Base-by-base conservation (phyloP, 192 early-diverging fungal species). In the Physocladia obscura region DNA sequence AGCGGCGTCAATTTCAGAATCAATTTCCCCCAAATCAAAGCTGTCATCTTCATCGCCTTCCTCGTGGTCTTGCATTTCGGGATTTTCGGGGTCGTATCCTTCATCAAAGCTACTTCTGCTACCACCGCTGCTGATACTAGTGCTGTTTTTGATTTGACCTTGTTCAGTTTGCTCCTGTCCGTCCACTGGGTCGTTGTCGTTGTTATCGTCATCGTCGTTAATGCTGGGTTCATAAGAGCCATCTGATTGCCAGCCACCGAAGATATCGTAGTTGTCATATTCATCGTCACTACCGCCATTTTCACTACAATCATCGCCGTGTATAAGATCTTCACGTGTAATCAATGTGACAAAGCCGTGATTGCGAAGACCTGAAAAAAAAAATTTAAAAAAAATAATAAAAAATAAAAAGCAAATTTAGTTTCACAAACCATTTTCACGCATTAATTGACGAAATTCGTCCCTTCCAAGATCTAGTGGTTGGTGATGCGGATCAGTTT, bases 401-500 rank as follows among this genome's bases (percentile, higher is more conserved):
- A 13, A 44, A 13, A 44, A 13, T 44, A 13, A 44, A 44, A n/a
- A 44, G 40, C n/a, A 44, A 8, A n/a, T 13, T 44, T 8, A n/a
- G 40, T 8, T 44, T 13, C 8, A 58, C 4, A 17, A 32, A 62
- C 59, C 59, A 4, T 26, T 39, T 38, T 62, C 59, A 4, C 59
- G 34, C 59, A 62, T 62, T 21, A 62, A 44, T 24, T 62, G 36
- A 26, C 29, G 29, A 26, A 62, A 62, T 17, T 5, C 59, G 26
- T 62, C 59, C 11, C 59, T 5, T 0, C 59, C 59, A 24, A 62
- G 44, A 44, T 62, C 59, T 8, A 58, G 34, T 4, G 22, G 27
- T 19, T 22, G 3, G n/a, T n/a, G n/a, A n/a, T n/a, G n/a, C n/a
- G n/a, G n/a, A n/a, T n/a, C n/a, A n/a, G n/a, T n/a, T n/a, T n/a